Conservation (phyloP, 345 rosid genomes). For the Linum lewisii region DNA sequence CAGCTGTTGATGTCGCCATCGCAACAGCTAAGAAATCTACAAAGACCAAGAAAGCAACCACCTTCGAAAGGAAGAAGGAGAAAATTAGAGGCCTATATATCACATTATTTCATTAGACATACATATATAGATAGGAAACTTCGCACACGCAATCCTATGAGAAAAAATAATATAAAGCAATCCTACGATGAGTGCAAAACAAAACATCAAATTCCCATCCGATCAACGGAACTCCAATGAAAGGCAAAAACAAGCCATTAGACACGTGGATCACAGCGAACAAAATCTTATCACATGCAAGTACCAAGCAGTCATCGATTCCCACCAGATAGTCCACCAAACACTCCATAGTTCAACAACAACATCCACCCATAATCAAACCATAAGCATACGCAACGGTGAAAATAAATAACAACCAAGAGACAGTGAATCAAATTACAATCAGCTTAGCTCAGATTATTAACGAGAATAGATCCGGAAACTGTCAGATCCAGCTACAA, state of each 20-base stretch:
- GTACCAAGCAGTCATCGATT: background rate
- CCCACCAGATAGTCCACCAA: background rate
- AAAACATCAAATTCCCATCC: background rate
- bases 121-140: background rate
- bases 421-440: background rate
- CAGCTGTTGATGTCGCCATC: slow-evolving; percentile 22
- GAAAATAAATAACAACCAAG: background rate
- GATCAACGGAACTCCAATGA: no score
- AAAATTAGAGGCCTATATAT: background rate
- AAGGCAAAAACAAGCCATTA: background rate
- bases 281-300: background rate
- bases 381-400: background rate
- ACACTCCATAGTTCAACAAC: background rate
- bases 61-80: background rate
- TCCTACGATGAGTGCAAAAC: background rate
- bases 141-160: background rate
- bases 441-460: background rate
- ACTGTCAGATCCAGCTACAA: slow-evolving; percentile 11
- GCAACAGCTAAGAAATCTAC: slow-evolving; percentile 15
- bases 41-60: background rate
- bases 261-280: background rate
- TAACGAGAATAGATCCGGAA: background rate
- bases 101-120: background rate
- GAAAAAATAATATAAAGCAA: background rate
- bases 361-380: background rate